These are phyloP conservation scores for Sungouiella thailandica DNA, from an alignment of 805 yeast genomes.

Conservation along the genomic window DNA sequence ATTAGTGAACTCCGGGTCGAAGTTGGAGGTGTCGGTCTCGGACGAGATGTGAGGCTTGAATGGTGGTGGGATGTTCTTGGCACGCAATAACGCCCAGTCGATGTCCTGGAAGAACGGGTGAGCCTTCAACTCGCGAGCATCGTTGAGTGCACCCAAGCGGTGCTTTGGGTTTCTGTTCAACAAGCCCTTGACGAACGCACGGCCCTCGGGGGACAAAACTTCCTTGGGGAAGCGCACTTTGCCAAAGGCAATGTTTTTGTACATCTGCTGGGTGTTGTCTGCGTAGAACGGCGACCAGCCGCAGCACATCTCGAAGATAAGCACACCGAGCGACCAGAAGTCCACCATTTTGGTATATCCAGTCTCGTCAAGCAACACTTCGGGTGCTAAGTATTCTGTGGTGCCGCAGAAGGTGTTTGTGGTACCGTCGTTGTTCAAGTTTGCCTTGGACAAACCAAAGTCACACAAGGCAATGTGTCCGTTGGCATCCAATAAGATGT, in stretches of 20 bases:
- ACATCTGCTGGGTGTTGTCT: slow-evolving; percentile 97
- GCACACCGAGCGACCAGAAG: slow-evolving; percentile 96
- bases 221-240: slow-evolving; percentile 97
- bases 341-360: slow-evolving; percentile 99
- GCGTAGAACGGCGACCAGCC: slow-evolving; percentile 99
- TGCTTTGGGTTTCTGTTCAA: slow-evolving; percentile 94
- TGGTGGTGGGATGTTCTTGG: slow-evolving; percentile 90
- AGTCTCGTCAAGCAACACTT: slow-evolving; percentile 87
- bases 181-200: slow-evolving; percentile 92
- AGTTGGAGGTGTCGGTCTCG: slow-evolving; percentile 93
- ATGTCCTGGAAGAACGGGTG: slow-evolving; percentile 90
- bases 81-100: slow-evolving; percentile 78
- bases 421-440: slow-evolving; percentile 76
- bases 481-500: slow-evolving; percentile 89
- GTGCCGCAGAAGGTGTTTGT: slow-evolving; percentile 98
- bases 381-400: slow-evolving; percentile 97
- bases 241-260: slow-evolving; percentile 97
- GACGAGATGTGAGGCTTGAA: slow-evolving; percentile 88
- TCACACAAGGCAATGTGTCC: slow-evolving; percentile 98
- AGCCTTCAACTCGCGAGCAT: slow-evolving; percentile 86
- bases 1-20: slow-evolving; percentile 95
- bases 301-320: slow-evolving; percentile 98
- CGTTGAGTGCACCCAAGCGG: slow-evolving; percentile 85
- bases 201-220: slow-evolving; percentile 86
- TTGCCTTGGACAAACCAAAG: slow-evolving; percentile 94